Conservation (phyloP, 805 yeast genomes). For the Yarrowia deformans region DNA sequence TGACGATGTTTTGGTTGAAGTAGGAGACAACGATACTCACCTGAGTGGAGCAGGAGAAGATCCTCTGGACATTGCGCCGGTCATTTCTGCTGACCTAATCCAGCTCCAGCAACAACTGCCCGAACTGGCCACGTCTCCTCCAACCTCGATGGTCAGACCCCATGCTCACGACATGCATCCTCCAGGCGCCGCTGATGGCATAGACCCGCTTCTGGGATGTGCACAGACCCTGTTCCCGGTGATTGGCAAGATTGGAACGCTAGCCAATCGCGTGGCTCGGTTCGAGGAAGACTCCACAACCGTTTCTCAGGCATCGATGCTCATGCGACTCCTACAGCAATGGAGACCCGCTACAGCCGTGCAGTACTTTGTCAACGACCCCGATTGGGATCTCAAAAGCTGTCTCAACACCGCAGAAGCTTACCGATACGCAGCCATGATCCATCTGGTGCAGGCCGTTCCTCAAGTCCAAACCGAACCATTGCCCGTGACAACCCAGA, state of each 20-base stretch:
- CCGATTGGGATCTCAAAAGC: conserved; percentile 63
- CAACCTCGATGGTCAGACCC: not conserved
- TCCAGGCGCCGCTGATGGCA: conserved; percentile 49
- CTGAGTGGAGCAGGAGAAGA: conserved; percentile 5
- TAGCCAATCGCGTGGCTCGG: conserved; percentile 59
- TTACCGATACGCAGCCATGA: conserved; percentile 64
- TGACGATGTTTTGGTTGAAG: conserved; percentile 46
- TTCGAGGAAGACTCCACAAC: conserved; percentile 57
- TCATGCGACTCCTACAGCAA: conserved; percentile 59
- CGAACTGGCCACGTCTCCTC: not conserved
- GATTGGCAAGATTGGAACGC: conserved; percentile 67
- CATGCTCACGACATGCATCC: conserved; percentile 29
- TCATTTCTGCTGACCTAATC: not conserved
- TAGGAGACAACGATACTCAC: not conserved
- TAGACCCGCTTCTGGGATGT: conserved; percentile 73
- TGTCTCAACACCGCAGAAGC: conserved; percentile 76
- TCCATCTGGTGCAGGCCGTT: conserved; percentile 72
- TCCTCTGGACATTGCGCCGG: not conserved
- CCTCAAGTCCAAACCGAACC: conserved; percentile 68
- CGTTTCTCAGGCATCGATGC: conserved; percentile 59
- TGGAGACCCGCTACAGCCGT: conserved; percentile 63
- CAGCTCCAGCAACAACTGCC: conserved; percentile 17
- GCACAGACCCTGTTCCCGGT: conserved; percentile 69
- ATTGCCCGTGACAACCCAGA: conserved; percentile 65
- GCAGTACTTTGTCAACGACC: conserved; percentile 52